Evolutionary conservation across 768 basidiomycete genomes (phyloP), one percentile per base, ranked within the genome.

Genomic region (Pleurotus eryngii): DNA sequence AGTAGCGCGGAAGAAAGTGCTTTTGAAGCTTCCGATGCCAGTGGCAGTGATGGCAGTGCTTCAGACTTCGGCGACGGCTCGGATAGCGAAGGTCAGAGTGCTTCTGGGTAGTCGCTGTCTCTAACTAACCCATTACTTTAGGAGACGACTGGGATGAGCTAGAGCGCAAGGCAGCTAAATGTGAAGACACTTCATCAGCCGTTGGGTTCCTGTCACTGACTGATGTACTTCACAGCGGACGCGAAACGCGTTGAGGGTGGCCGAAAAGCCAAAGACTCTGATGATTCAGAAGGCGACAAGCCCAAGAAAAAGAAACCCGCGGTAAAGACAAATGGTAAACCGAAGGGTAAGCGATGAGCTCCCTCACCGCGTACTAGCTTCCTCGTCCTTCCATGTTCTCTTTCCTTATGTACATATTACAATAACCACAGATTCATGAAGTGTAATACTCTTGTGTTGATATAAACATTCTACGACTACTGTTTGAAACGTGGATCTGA

Each of bases 131-230:
- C 61, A 12, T 39, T 40, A 26, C 43, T 42, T 26, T 63, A 81
- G 90, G 94, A 8, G 92, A 95, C 55, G 95, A 96, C 64, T 99
- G 96, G 96, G 95, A 97, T 65, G 93, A 94, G 70, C 76, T 97
- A 37, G 95, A 97, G 72, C 78, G 84, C 46, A 95, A 95, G 70
- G 95, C 95, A 5, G 92, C 92, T 6, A 90, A 89, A 79, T 89
- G 86, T 91, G 66, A 64, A 77, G 53, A 18, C 6, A 26, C 30
- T 12, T 6, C 18, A 35, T 9, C 51, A 56, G 3, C 5, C 18
- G 12, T 45, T 45, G 35, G 42, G 1, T 35, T 12, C 20, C 5
- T 18, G 30, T 14, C 7, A 50, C 20, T 17, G 39, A 14, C 15
- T 20, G 2, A 14, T 22, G 50, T 49, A 24, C 45, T 43, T 43